Base-by-base conservation (phyloP, 179 eudicot genomes). In the Silene coronaria region DNA sequence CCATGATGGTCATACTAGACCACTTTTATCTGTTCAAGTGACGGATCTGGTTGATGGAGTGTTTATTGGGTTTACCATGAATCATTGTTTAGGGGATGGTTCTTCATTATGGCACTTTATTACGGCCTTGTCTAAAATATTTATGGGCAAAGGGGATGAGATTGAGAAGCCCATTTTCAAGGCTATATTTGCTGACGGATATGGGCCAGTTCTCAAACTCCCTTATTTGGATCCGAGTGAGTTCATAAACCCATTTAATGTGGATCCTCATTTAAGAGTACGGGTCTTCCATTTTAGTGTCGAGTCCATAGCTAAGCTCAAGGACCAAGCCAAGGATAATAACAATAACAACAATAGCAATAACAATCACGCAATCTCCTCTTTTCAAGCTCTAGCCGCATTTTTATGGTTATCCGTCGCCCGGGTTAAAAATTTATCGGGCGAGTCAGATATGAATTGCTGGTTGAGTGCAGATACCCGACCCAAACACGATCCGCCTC, bases 51-150 rank as follows among this genome's bases (percentile, higher is more conserved):
- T 26, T 8, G 74, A 71, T n/a, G 74, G 74, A n/a, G 62, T 71
- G 21, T 71, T 71, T 30, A 71, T 71, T 22, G 74, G 74, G 61
- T 71, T 71, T 53, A 27, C 74, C 42, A 71, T 71, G 74, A 71
- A 71, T 24, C 75, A 71, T 55, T 8, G 26, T 1, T 8, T 71
- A 30, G 75, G 63, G 3, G 75, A 71, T 19, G 75, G 64, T 3
- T 11, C 48, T n/a, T 71, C 75, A n/a, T 30, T 71, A 55, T 71
- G 75, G 64, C 23, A 8, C 4, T 71, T 71, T 57, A 71, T 71
- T 9, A 55, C 55, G 5, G 27, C 64, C 65, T 30, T 71, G 28
- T 71, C 75, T 0, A 11, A 55, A 0, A 55, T 71, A 28, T 71
- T 53, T 71, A 71, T 71, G 75, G 62, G 13, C 2, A n/a, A 16